Evolutionary conservation across 2,329 filamentous ascomycete species (phyloP).

Genomic region (Blastomyces percursus): DNA sequence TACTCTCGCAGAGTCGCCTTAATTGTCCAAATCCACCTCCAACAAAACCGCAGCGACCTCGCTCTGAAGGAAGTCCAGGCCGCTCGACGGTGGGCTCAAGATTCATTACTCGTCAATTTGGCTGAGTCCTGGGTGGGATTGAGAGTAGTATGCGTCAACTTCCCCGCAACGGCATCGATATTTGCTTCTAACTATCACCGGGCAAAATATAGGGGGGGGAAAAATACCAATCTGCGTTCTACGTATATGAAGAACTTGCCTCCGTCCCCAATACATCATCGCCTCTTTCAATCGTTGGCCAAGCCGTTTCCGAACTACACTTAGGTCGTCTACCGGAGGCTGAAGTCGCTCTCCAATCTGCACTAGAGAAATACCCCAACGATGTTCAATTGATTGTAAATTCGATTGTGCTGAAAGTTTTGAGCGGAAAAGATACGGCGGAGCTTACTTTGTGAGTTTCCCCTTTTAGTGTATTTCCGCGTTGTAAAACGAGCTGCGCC

Average conservation of each 20-base stretch:
- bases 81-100: constrained; percentile 88
- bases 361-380: constrained; percentile 59
- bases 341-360: constrained; percentile 72
- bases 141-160: constrained; percentile 52
- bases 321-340: constrained; percentile 81
- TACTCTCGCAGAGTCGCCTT: constrained; percentile 55
- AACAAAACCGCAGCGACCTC: constrained; percentile 83
- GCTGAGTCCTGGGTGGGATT: constrained; percentile 93
- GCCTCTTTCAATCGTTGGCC: constrained; percentile 64
- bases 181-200: neutral
- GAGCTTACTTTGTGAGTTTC: constrained; percentile 50
- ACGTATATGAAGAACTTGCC: constrained; percentile 93
- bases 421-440: constrained; percentile 59
- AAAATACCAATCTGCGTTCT: constrained; percentile 92
- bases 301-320: constrained; percentile 85
- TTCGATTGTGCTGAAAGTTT: constrained; percentile 62
- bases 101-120: constrained; percentile 83
- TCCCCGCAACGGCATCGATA: neutral
- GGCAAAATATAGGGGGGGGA: constrained; percentile 60
- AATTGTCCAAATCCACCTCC: constrained; percentile 82
- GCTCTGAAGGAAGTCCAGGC: constrained; percentile 79
- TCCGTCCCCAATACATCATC: constrained; percentile 74
- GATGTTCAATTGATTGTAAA: constrained; percentile 73
- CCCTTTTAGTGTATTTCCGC: neutral
- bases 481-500: neutral